These are phyloP conservation scores for Oryza rufipogon DNA, from an alignment of 176 grass and related monocot genomes.

Conservation along the genomic window DNA sequence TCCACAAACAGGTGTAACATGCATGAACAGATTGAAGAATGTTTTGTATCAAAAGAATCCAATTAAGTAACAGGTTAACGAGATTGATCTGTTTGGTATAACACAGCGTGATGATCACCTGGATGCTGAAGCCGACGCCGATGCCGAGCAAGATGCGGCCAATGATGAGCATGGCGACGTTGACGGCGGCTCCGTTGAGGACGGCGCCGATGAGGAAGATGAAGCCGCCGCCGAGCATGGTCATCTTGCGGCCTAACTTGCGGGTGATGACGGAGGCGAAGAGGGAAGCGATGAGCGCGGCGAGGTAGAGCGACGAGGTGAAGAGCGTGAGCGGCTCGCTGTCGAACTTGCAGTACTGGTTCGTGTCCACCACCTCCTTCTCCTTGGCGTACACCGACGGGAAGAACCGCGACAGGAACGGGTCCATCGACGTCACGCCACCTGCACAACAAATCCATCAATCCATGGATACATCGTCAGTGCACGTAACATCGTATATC, in stretches of 20 bases:
- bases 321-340: slow-evolving; percentile 72
- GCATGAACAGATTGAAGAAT: too few relatives aligned
- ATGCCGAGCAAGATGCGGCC: slow-evolving; percentile 46
- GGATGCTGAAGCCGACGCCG: slow-evolving; percentile 45
- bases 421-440: slow-evolving; percentile 51
- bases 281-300: slow-evolving; percentile 43
- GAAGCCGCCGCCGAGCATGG: slow-evolving; percentile 50
- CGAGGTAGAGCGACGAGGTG: slow-evolving; percentile 85
- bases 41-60: too few relatives aligned
- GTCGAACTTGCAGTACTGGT: slow-evolving; percentile 92
- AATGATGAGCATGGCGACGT: slow-evolving; percentile 55
- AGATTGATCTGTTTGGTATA: background rate
- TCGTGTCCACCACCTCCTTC: slow-evolving; percentile 37
- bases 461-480: too few relatives aligned
- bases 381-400: slow-evolving; percentile 56
- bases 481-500: too few relatives aligned
- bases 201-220: slow-evolving; percentile 33
- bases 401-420: slow-evolving; percentile 46
- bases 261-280: slow-evolving; percentile 43
- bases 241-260: slow-evolving; percentile 29
- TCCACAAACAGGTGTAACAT: too few relatives aligned
- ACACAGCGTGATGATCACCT: background rate
- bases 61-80: too few relatives aligned
- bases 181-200: slow-evolving; percentile 25
- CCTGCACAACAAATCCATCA: slow-evolving; percentile 3